These are phyloP conservation scores for Mycosarcoma maydis DNA, from an alignment of 1,284 basidiomycete species.

Conservation along the genomic window DNA sequence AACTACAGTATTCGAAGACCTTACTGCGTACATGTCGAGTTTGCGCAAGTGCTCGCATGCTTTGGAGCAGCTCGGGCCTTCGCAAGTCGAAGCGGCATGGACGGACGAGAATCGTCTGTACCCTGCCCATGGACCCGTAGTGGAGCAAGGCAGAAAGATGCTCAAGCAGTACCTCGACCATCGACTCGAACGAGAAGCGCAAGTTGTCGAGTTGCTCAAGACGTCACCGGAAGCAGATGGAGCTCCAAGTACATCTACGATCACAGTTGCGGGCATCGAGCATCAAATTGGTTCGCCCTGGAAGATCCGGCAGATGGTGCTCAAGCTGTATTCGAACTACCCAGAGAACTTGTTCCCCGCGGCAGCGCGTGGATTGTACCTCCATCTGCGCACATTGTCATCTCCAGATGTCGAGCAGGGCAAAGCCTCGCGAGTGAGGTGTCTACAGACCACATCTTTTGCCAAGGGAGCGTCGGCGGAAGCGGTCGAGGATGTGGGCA, in stretches of 20 bases:
- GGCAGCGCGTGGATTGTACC: conserved; percentile 76
- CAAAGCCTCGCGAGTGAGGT: conserved; percentile 17
- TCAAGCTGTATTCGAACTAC: conserved; percentile 75
- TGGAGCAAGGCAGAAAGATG: conserved; percentile 71
- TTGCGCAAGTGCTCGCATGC: conserved; percentile 75
- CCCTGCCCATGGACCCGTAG: conserved; percentile 86
- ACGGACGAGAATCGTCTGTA: conserved; percentile 71
- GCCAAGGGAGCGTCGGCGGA: conserved; percentile 22
- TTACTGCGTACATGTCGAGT: conserved; percentile 77
- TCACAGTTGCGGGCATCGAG: conserved; percentile 8
- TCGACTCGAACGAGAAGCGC: conserved; percentile 80
- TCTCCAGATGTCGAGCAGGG: conserved; percentile 29
- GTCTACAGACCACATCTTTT: conserved; percentile 35
- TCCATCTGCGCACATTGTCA: conserved; percentile 79
- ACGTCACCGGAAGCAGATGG: conserved; percentile 67
- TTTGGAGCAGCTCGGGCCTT: conserved; percentile 33
- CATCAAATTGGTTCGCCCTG: conserved; percentile 34
- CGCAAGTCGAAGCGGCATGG: conserved; percentile 13
- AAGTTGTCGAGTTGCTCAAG: conserved; percentile 76
- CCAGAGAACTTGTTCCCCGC: conserved; percentile 76
- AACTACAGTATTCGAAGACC: conserved; percentile 88
- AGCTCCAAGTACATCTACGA: neutral
- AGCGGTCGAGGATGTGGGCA: conserved; percentile 27
- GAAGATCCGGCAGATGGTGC: conserved; percentile 58
- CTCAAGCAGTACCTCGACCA: conserved; percentile 82